A percentile compares a stretch with the other conserved stretches of the same genome.
Evolutionary conservation across 768 basidiomycete species (phyloP).

Genomic region (Pleurotus tuber-regium): DNA sequence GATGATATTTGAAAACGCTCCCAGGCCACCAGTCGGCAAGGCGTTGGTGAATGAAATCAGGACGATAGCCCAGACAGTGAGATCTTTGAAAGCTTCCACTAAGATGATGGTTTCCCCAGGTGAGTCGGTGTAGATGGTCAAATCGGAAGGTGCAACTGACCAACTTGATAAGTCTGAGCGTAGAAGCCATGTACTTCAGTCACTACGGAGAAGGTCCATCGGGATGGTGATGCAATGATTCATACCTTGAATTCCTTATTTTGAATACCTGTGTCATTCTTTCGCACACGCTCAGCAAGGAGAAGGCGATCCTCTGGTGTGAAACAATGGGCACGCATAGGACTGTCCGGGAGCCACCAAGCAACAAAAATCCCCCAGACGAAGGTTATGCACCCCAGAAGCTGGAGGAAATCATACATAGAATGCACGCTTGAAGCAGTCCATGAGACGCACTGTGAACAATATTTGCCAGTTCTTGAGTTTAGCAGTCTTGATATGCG

Average conservation of each 20-base stretch:
- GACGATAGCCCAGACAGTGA: conserved; percentile 43
- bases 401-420: conserved; percentile 23
- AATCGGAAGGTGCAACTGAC: conserved; percentile 17
- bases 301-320: conserved; percentile 43
- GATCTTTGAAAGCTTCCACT: conserved; percentile 45
- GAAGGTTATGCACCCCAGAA: conserved; percentile 43
- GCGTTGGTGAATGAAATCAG: conserved; percentile 48
- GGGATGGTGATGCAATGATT: too few relatives aligned
- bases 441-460: conserved; percentile 29
- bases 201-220: too few relatives aligned
- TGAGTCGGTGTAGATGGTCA: background rate
- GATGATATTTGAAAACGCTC: conserved; percentile 54
- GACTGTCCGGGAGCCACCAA: conserved; percentile 50
- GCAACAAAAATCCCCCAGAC: conserved; percentile 46
- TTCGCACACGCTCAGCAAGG: conserved; percentile 48
- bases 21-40: conserved; percentile 45
- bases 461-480: conserved; percentile 52
- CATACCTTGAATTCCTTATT: conserved; percentile 47
- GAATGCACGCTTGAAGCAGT: background rate
- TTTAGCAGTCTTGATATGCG: conserved; percentile 35
- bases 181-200: too few relatives aligned
- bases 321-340: conserved; percentile 47
- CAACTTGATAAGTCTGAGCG: too few relatives aligned
- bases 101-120: conserved; percentile 1
- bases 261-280: conserved; percentile 52